These are phyloP conservation scores for Boletus tomentosulus DNA, from an alignment of 768 basidiomycete species.

Conservation along the genomic window DNA sequence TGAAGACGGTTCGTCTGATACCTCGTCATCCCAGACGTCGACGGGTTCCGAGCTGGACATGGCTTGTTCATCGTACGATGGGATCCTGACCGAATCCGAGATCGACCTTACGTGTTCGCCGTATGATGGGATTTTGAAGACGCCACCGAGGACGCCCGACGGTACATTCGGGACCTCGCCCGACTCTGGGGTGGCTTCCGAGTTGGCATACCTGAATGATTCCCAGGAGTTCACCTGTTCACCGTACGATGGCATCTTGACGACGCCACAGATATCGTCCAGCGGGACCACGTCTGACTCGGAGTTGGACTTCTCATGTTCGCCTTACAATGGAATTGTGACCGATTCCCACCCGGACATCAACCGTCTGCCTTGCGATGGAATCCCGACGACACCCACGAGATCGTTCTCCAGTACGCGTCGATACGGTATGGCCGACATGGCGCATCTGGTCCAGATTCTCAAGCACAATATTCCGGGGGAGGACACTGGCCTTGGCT, in stretches of 20 bases:
- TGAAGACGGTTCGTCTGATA: not conserved
- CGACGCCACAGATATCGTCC: not conserved
- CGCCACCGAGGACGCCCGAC: not conserved
- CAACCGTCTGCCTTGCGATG: not conserved
- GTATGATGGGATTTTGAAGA: not conserved
- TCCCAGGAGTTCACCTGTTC: not conserved
- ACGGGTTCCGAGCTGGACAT: not conserved
- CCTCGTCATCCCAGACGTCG: not conserved
- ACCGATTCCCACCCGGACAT: not conserved
- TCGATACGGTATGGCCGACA: conserved; percentile 12
- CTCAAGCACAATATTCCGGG: not conserved
- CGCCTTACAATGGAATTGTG: not conserved
- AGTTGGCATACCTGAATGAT: not conserved
- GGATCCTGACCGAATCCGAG: not conserved
- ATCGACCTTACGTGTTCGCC: not conserved
- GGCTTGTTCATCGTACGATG: not conserved
- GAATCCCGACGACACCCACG: not conserved
- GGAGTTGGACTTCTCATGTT: not conserved
- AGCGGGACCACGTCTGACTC: not conserved
- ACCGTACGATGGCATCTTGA: not conserved
- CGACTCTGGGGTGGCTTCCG: not conserved
- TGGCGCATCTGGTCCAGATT: not conserved
- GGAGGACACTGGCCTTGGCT: not conserved
- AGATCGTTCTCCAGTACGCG: not conserved
- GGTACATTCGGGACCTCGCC: not conserved